Evolutionary conservation across 495 filamentous ascomycete genomes (phyloP).

Genomic region (Talaromyces adpressus): DNA sequence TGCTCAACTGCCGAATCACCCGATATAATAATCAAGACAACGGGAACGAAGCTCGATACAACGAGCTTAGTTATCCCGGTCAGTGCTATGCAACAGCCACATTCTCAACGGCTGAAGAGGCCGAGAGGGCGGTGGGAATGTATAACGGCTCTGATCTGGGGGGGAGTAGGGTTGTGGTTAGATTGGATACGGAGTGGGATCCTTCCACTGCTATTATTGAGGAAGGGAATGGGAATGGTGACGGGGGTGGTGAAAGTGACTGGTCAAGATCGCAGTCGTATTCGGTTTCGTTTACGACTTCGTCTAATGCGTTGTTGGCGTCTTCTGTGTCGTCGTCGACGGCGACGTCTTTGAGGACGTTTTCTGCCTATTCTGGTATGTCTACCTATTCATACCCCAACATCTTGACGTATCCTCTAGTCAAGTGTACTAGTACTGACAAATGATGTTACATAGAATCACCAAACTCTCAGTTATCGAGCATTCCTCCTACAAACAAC

Average conservation of each 20-base stretch:
- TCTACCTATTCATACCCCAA: too few relatives aligned
- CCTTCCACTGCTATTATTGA: neutral
- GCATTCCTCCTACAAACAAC: neutral
- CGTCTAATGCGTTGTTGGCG: neutral
- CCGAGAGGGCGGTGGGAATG: conserved; percentile 22
- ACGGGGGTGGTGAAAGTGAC: neutral
- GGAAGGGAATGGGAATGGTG: neutral
- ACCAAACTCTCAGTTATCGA: neutral
- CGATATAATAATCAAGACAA: neutral
- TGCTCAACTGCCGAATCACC: neutral
- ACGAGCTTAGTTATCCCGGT: neutral
- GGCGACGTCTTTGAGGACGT: neutral
- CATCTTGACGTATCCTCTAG: too few relatives aligned
- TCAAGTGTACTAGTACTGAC: too few relatives aligned
- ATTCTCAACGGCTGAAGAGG: conserved; percentile 28
- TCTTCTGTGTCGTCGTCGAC: neutral
- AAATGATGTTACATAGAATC: neutral
- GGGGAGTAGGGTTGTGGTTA: neutral
- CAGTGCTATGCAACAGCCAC: conserved; percentile 22
- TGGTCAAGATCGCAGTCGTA: neutral
- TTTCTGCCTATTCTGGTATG: neutral
- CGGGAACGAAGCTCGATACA: neutral
- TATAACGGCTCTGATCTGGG: conserved; percentile 21
- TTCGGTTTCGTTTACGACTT: neutral
- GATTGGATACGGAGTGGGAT: neutral